phyloP scores from a whole-genome alignment of 768 basidiomycete genomes.

The Leccinellum albellum region DNA sequence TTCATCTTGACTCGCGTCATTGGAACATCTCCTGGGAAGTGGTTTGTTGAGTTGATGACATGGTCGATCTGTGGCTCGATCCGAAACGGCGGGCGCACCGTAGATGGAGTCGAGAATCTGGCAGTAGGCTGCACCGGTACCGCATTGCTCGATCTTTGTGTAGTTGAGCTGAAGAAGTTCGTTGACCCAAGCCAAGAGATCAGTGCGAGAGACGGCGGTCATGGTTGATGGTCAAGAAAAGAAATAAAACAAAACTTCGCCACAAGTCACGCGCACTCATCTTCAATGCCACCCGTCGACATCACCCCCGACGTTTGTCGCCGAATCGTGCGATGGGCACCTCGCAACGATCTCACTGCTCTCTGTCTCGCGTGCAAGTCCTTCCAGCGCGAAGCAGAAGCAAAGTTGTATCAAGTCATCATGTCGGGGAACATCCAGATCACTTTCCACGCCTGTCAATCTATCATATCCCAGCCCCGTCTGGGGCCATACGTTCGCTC shows the following conservation, averaged over 20 bases:
- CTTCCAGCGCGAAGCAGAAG: slow-evolving; percentile 47
- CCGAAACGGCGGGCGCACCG: slow-evolving; percentile 45
- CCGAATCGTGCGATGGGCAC: slow-evolving; percentile 37
- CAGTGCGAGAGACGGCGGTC: slow-evolving; percentile 72
- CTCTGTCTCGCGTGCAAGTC: slow-evolving; percentile 46
- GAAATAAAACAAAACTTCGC: not conserved
- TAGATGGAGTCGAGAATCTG: slow-evolving; percentile 95
- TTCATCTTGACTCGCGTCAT: slow-evolving; percentile 94
- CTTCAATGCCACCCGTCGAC: slow-evolving; percentile 14
- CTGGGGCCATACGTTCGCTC: slow-evolving; percentile 41
- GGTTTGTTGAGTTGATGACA: slow-evolving; percentile 8
- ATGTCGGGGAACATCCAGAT: slow-evolving; percentile 36
- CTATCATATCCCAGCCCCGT: slow-evolving; percentile 34
- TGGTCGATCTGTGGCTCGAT: slow-evolving; percentile 18
- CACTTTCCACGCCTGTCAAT: slow-evolving; percentile 36
- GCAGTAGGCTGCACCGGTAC: slow-evolving; percentile 88
- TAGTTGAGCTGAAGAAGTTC: slow-evolving; percentile 88
- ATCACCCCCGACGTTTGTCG: slow-evolving; percentile 43
- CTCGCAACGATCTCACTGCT: slow-evolving; percentile 36
- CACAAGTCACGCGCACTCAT: not conserved
- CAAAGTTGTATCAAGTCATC: slow-evolving; percentile 41
- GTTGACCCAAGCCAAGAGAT: slow-evolving; percentile 91
- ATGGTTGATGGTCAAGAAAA: slow-evolving; percentile 29
- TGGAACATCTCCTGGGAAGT: slow-evolving; percentile 72
- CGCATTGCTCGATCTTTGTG: slow-evolving; percentile 91